Evolutionary conservation across 1,284 basidiomycete genomes (phyloP).

Genomic region (Cutaneotrichosporon arboriforme): DNA sequence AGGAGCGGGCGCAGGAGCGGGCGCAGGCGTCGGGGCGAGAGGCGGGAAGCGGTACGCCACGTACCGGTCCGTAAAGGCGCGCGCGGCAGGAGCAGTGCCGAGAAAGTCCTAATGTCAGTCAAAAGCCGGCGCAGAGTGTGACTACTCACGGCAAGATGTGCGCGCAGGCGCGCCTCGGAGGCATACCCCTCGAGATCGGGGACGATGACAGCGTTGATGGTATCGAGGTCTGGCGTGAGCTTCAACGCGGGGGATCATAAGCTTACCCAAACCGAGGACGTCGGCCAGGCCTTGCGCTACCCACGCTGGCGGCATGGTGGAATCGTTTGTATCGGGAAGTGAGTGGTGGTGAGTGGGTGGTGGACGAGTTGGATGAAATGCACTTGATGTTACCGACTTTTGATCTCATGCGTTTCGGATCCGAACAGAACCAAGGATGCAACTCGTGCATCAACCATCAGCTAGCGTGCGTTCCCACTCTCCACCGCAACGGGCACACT

Average conservation of each 20-base stretch:
- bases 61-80: slow-evolving; percentile 39
- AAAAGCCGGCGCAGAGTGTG: neutral
- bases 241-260: neutral
- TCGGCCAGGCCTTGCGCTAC: slow-evolving; percentile 32
- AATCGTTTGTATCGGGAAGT: neutral
- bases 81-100: slow-evolving; percentile 31
- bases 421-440: neutral
- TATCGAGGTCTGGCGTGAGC: slow-evolving; percentile 36
- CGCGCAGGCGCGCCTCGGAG: slow-evolving; percentile 28
- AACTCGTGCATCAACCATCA: neutral
- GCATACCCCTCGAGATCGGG: slow-evolving; percentile 39
- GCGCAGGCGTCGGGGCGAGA: slow-evolving; percentile 8
- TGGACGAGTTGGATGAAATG: neutral
- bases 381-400: slow-evolving; percentile 1
- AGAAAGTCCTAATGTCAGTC: slow-evolving; percentile 38
- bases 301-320: slow-evolving; percentile 31
- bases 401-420: slow-evolving; percentile 3
- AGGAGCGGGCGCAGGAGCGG: neutral
- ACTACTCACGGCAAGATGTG: slow-evolving; percentile 36
- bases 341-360: neutral
- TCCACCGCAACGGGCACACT: too few species aligned
- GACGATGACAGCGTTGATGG: slow-evolving; percentile 37
- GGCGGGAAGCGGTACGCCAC: slow-evolving; percentile 34
- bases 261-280: slow-evolving; percentile 40
- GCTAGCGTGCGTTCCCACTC: too few species aligned